Evolutionary conservation across 768 basidiomycete genomes (phyloP), one percentile per base, ranked within the genome.

Genomic region (Pulveroboletus sp.): DNA sequence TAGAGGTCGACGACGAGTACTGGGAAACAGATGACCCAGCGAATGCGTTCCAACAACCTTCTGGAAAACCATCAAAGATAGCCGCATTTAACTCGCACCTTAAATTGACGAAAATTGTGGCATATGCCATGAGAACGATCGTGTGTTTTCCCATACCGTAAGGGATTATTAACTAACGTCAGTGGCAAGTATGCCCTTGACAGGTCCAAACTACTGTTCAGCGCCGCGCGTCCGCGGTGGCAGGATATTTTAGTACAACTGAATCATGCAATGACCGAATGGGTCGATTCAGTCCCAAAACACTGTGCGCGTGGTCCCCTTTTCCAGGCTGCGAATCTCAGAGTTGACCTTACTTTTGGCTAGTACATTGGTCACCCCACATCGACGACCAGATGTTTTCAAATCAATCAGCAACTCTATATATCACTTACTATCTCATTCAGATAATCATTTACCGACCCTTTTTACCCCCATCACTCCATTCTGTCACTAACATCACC

Each of bases 1-100:
- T 88, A 12, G 89, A 91, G 64, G 84, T 92, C 13, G 89, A 94
- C 55, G 85, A 87, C 57, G 80, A 84, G 52, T 90, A 82, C 61
- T 94, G 89, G 90, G 77, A 81, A 52, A 69, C 67, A 16, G 71
- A 66, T 45, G 75, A 75, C 47, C 72, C 78, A 12, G 64, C 69
- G 10, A 61, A 66, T 23, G 74, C 77, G 24, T 91, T 89, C 67
- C 75, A 77, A 51, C 91, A 92, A 56, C 90, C 89, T 10, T 61
- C 69, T 12, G 77, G 70, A 11, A 73, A 79, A 50, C 82, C 85
- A 16, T 78, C 81, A 21, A 69, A 66, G 40, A 67, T 88, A 31
- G 62, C 83, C 16, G 76, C 72, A 17, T 91, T 91, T 65, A 82
- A 80, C 58, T 77, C 78, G 31, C 72, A 77, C 40, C 73, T 90